phyloP scores from a whole-genome alignment of 1,284 basidiomycete genomes.

The Abortiporus biennis region DNA sequence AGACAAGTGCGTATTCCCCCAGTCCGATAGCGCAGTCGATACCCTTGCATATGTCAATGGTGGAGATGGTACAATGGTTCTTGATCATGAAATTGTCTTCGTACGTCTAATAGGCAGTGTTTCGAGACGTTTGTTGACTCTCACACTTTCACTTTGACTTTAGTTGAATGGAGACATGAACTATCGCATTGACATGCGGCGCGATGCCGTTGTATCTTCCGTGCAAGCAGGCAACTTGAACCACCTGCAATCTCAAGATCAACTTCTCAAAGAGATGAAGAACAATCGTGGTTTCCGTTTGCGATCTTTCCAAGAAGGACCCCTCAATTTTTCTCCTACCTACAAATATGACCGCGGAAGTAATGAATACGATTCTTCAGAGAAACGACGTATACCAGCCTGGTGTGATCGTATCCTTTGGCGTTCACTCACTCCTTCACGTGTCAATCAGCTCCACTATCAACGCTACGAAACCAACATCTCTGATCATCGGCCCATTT shows the following conservation, averaged over 20 bases:
- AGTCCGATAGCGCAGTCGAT: conserved; percentile 35
- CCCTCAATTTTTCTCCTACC: conserved; percentile 80
- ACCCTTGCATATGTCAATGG: conserved; percentile 74
- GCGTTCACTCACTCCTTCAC: conserved; percentile 51
- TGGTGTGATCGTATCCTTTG: conserved; percentile 97
- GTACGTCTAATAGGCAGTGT: conserved; percentile 40
- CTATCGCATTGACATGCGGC: conserved; percentile 89
- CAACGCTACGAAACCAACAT: conserved; percentile 78
- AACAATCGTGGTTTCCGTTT: conserved; percentile 84
- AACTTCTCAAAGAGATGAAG: conserved; percentile 85
- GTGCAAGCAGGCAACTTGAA: conserved; percentile 62
- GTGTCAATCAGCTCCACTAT: conserved; percentile 65
- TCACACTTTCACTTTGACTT: background rate
- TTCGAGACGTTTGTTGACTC: background rate
- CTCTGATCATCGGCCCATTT: conserved; percentile 84
- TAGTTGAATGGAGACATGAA: conserved; percentile 82
- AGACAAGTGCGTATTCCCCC: conserved; percentile 67
- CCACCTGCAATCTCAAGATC: conserved; percentile 75
- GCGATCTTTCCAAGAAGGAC: conserved; percentile 78
- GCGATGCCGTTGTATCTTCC: conserved; percentile 73
- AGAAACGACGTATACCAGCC: conserved; percentile 85
- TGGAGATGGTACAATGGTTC: conserved; percentile 89
- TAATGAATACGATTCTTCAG: conserved; percentile 79
- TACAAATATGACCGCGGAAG: conserved; percentile 92
- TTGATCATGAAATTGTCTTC: conserved; percentile 93